Percentiles rank a stretch among this genome's conserved stretches.
Conservation (phyloP, 345 rosid genomes). For the Excoecaria cochinchinensis region DNA sequence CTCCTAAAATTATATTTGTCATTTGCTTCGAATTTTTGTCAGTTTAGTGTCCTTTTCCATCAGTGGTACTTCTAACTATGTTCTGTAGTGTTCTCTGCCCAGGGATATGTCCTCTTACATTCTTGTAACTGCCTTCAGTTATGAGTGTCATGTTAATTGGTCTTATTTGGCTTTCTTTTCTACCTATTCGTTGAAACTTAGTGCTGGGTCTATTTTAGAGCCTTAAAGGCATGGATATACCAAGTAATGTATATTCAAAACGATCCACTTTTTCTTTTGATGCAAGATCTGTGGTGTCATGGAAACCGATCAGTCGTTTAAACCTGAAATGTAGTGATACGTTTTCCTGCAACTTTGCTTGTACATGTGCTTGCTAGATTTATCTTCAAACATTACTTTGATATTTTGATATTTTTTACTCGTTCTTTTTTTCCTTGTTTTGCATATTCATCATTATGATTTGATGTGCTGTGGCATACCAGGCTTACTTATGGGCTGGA, state of each 20-base stretch:
- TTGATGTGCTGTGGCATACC: constrained; percentile 25
- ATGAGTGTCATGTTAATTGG: neutral
- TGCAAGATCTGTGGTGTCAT: neutral
- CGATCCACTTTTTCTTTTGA: neutral
- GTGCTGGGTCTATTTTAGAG: neutral
- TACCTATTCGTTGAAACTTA: neutral
- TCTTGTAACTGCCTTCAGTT: neutral
- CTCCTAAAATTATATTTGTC: neutral
- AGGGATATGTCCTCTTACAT: neutral
- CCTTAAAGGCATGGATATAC: neutral
- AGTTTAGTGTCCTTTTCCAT: neutral
- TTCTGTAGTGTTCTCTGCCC: neutral
- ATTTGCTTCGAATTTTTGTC: neutral
- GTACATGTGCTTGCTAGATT: neutral
- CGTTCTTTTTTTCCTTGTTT: constrained; percentile 1
- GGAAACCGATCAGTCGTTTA: neutral
- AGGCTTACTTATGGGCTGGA: constrained; percentile 97
- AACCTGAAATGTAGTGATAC: neutral
- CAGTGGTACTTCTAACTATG: neutral
- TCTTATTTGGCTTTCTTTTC: neutral
- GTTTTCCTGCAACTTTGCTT: neutral
- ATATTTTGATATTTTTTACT: neutral
- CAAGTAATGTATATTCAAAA: neutral
- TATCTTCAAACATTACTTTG: neutral
- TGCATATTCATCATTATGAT: neutral